Conservation (phyloP, 805 yeast species). For the Myxozyma mucilagina region DNA sequence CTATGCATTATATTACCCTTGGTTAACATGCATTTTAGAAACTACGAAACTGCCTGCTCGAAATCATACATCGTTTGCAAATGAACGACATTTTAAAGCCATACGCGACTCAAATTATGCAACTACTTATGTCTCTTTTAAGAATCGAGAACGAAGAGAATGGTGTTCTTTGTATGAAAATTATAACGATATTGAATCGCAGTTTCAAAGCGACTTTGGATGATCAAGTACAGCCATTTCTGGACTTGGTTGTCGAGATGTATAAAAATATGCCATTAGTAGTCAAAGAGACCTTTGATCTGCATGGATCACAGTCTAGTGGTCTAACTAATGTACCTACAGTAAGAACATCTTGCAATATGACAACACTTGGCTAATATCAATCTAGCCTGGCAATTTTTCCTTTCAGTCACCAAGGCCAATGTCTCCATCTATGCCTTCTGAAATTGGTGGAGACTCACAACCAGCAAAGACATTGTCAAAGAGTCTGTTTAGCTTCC, state of each 20-base stretch:
- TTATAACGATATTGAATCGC: conserved; percentile 80
- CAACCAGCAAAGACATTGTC: conserved; percentile 52
- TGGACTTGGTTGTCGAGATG: conserved; percentile 70
- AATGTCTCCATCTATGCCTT: conserved; percentile 44
- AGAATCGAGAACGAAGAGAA: conserved; percentile 90
- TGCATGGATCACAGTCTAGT: conserved; percentile 18
- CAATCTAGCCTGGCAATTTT: conserved; percentile 25
- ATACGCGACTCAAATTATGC: conserved; percentile 61
- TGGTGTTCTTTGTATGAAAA: conserved; percentile 87
- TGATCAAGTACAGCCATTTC: conserved; percentile 75
- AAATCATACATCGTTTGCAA: conserved; percentile 76
- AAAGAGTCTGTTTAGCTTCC: conserved; percentile 78
- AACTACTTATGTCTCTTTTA: conserved; percentile 58
- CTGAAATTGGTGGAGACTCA: conserved; percentile 46
- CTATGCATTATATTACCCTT: not conserved
- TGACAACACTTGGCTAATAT: not conserved
- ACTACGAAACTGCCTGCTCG: conserved; percentile 72
- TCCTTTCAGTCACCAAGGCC: conserved; percentile 44
- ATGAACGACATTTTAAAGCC: conserved; percentile 80
- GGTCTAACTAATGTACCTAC: conserved; percentile 11
- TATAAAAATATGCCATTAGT: conserved; percentile 78
- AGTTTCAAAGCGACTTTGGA: conserved; percentile 68
- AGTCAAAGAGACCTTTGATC: conserved; percentile 67
- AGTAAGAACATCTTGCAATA: conserved; percentile 1
- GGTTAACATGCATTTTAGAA: conserved; percentile 48